Evolutionary conservation across 2,329 filamentous ascomycete species (phyloP).

Genomic region (Curvularia hawaiiensis): DNA sequence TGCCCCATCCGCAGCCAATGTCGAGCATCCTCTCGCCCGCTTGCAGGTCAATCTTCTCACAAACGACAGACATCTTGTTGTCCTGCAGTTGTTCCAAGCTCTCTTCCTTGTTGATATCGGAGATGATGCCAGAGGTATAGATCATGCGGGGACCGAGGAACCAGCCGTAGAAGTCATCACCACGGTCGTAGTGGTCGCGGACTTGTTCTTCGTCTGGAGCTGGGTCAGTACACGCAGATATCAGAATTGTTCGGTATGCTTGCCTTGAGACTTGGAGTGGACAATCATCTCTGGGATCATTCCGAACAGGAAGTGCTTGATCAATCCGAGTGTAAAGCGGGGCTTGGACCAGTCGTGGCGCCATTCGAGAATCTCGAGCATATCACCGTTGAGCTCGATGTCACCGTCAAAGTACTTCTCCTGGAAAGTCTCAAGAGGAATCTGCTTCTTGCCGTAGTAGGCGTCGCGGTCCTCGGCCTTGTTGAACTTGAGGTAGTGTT

Average conservation of each 20-base stretch:
- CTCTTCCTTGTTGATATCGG: conserved; percentile 85
- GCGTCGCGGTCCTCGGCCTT: conserved; percentile 63
- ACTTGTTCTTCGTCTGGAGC: conserved; percentile 92
- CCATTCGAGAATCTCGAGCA: conserved; percentile 87
- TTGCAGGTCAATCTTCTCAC: conserved; percentile 90
- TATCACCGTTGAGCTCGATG: conserved; percentile 94
- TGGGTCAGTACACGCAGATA: conserved; percentile 8
- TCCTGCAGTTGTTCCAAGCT: conserved; percentile 94
- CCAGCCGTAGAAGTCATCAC: conserved; percentile 98
- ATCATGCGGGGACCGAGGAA: conserved; percentile 99
- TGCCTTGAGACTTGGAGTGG: conserved; percentile 88
- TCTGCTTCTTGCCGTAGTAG: conserved; percentile 79
- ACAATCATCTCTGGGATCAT: conserved; percentile 91
- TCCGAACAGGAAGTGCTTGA: conserved; percentile 85
- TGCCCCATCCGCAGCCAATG: conserved; percentile 98
- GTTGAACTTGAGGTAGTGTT: conserved; percentile 89
- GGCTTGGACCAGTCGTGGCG: conserved; percentile 97
- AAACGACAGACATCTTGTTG: conserved; percentile 94
- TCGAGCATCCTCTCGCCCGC: conserved; percentile 84
- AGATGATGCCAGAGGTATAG: conserved; percentile 95
- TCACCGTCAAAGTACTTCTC: conserved; percentile 98
- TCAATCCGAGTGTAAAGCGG: conserved; percentile 82
- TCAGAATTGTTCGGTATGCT: conserved; percentile 18
- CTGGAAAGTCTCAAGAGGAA: conserved; percentile 91
- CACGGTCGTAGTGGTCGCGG: conserved; percentile 95